phyloP scores from a whole-genome alignment of 2,329 filamentous ascomycete genomes.

The Gnomoniopsis sp. region DNA sequence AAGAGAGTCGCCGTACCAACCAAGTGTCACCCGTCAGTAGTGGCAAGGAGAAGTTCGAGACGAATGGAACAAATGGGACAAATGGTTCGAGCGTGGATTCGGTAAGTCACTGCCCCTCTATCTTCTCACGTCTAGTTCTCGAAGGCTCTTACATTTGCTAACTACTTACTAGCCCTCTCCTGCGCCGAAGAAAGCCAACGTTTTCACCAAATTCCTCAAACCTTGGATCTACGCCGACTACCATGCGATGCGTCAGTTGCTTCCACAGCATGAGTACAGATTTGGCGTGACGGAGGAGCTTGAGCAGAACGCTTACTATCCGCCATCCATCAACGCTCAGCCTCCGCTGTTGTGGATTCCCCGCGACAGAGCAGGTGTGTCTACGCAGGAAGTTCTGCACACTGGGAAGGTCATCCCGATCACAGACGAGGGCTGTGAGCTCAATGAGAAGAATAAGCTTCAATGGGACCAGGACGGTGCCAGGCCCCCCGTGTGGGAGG shows the following conservation, averaged over 20 bases:
- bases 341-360: slow-evolving; percentile 82
- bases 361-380: slow-evolving; percentile 69
- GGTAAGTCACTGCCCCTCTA: neutral
- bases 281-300: slow-evolving; percentile 60
- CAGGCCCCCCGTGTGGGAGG: slow-evolving; percentile 33
- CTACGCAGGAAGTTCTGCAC: slow-evolving; percentile 72
- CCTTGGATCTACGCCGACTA: slow-evolving; percentile 78
- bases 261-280: slow-evolving; percentile 54
- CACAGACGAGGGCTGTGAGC: slow-evolving; percentile 70
- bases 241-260: slow-evolving; percentile 62
- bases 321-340: slow-evolving; percentile 63
- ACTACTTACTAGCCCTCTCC: slow-evolving; percentile 4
- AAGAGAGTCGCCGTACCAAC: slow-evolving; percentile 31
- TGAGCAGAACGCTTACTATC: slow-evolving; percentile 67
- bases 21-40: slow-evolving; percentile 19
- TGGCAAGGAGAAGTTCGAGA: slow-evolving; percentile 7
- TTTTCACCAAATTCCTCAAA: slow-evolving; percentile 68
- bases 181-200: slow-evolving; percentile 47
- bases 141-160: neutral
- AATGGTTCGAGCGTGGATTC: slow-evolving; percentile 23
- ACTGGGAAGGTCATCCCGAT: slow-evolving; percentile 71
- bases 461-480: slow-evolving; percentile 32
- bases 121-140: neutral
- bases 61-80: slow-evolving; percentile 25
- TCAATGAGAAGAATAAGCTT: slow-evolving; percentile 64